phyloP scores from a whole-genome alignment of 2,329 filamentous ascomycete genomes.

The Dactylellina haptotyla region DNA sequence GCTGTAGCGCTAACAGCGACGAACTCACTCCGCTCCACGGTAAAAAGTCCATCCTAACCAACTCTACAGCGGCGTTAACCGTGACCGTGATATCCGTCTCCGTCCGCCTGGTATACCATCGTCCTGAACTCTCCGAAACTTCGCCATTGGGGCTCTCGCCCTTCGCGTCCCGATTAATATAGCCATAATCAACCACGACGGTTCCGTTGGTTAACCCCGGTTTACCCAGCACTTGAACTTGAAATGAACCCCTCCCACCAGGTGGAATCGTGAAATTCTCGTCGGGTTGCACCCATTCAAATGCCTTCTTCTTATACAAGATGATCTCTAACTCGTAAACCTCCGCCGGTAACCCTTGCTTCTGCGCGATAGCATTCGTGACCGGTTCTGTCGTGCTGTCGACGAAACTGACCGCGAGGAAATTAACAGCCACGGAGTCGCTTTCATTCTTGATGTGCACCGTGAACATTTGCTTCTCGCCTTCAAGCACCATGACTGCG shows the following conservation, averaged over 20 bases:
- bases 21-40: slow-evolving; percentile 74
- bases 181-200: slow-evolving; percentile 82
- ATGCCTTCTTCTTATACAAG: slow-evolving; percentile 76
- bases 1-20: slow-evolving; percentile 19
- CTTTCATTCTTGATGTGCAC: slow-evolving; percentile 84
- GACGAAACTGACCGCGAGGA: slow-evolving; percentile 86
- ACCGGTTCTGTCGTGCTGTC: slow-evolving; percentile 84
- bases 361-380: slow-evolving; percentile 77
- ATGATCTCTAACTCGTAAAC: slow-evolving; percentile 87
- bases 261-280: slow-evolving; percentile 71
- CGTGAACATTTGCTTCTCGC: slow-evolving; percentile 80
- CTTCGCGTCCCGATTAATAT: slow-evolving; percentile 70
- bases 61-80: slow-evolving; percentile 88
- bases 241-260: slow-evolving; percentile 75
- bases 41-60: slow-evolving; percentile 80
- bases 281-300: slow-evolving; percentile 67
- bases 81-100: slow-evolving; percentile 84
- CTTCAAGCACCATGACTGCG: slow-evolving; percentile 91
- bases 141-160: slow-evolving; percentile 65
- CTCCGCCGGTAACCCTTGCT: slow-evolving; percentile 80
- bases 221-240: slow-evolving; percentile 86
- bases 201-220: slow-evolving; percentile 81
- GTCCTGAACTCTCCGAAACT: slow-evolving; percentile 74
- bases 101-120: slow-evolving; percentile 85
- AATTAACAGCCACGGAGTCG: slow-evolving; percentile 75